Conservation (phyloP, 139 green algal species). For the Microglena sp. region DNA sequence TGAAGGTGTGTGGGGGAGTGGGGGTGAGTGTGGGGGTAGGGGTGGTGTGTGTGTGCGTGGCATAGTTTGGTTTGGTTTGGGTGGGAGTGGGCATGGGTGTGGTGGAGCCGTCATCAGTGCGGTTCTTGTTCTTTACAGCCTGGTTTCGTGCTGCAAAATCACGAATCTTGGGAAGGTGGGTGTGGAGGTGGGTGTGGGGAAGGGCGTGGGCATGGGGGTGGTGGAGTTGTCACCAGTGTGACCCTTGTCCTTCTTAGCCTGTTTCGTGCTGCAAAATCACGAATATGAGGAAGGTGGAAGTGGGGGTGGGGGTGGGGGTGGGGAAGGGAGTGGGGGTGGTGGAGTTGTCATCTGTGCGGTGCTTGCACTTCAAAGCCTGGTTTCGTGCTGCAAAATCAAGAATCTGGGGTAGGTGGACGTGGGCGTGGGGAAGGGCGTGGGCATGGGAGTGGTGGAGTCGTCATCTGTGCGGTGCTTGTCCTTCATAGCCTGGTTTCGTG, state of each 20-base stretch:
- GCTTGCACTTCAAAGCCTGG: conserved; percentile 3
- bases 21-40: no score
- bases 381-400: not conserved
- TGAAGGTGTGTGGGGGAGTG: no score
- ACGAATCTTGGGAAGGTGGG: no score
- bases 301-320: no score
- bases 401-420: no score
- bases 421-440: no score
- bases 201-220: no score
- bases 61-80: no score
- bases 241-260: not conserved
- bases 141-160: not conserved
- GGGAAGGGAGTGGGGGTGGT: no score
- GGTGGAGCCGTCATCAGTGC: not conserved
- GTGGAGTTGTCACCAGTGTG: not conserved
- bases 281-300: not conserved
- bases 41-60: no score
- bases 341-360: conserved; percentile 17
- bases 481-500: conserved; percentile 1
- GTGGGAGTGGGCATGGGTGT: no score
- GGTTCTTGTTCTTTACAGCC: conserved; percentile 6
- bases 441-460: conserved; percentile 32
- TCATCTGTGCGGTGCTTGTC: conserved; percentile 13
- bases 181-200: no score
- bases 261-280: not conserved